Evolutionary conservation across 352 stramenopile species (phyloP), one percentile per base, ranked within the genome.

Genomic region (Phytophthora sansomeana): DNA sequence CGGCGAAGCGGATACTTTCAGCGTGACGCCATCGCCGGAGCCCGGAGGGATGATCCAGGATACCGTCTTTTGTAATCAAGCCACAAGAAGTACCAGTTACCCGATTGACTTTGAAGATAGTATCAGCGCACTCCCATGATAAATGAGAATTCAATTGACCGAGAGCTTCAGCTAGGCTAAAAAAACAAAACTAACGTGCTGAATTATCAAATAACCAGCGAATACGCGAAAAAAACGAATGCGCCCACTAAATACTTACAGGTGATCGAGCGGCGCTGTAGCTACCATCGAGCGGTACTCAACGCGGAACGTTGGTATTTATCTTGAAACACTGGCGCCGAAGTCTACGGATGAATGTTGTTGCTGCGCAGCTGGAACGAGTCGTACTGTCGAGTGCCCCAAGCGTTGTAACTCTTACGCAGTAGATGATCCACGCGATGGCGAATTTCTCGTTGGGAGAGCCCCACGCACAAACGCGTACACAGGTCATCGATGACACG

Each of bases 281-380:
- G 41, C 55, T 61, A 64, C 47, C 56, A 16, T 61, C 30, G 38
- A 69, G 44, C 16, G 8, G 52, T 36, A 64, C 21, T 57, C 60
- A 63, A 68, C 60, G 60, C 52, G 35, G 43, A 61, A 54, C 51
- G 59, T 68, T 68, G 51, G 21, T 47, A 57, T 17, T 58, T 35
- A 21, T 26, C 43, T 49, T 46, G 39, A 48, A 65, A 65, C 53
- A 69, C 38, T 4, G 9, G 36, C 26, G 42, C 38, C 13, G 42
- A 63, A 41, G 30, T 67, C 55, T 81, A 95, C 54, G 84, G 78
- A 55, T 91, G 73, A 57, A 97, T 97, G 61, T 95, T 95, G 69
- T 97, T 97, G 71, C 84, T 96, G 24, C 89, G 84, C 66, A 90
- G 75, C 66, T 97, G 91, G 74, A 96, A 97, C 39, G 84, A 82